Percentiles rank a stretch among this genome's conserved stretches.
Conservation (phyloP, 1,284 basidiomycete genomes). For the Leccinum subfulvum region DNA sequence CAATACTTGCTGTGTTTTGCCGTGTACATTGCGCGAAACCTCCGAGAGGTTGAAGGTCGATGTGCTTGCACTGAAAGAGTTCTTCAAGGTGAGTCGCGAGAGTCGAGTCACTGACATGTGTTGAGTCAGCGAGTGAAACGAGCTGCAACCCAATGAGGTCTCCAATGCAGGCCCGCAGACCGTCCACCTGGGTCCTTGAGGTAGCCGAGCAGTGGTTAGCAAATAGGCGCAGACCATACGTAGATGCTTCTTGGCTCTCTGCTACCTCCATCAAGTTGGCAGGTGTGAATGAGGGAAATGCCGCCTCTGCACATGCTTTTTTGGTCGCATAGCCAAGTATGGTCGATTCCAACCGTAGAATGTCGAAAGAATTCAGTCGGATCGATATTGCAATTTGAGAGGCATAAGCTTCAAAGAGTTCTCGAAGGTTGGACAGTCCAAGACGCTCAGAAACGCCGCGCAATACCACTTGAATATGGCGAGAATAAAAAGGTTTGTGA, state of each 20-base stretch:
- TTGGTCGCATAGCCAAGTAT: conserved; percentile 71
- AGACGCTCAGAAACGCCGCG: conserved; percentile 63
- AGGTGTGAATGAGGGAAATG: conserved; percentile 63
- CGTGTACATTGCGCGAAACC: conserved; percentile 42
- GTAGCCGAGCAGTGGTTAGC: conserved; percentile 63
- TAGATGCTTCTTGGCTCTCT: conserved; percentile 25
- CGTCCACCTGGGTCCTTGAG: conserved; percentile 50
- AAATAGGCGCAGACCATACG: conserved; percentile 52
- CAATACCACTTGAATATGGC: conserved; percentile 68
- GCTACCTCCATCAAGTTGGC: conserved; percentile 49
- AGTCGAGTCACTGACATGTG: conserved; percentile 13
- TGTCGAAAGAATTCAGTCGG: conserved; percentile 48
- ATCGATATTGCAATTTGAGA: conserved; percentile 74
- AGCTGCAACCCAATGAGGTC: conserved; percentile 69
- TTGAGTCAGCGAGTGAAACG: conserved; percentile 44
- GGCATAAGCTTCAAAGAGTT: conserved; percentile 79
- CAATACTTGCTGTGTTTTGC: conserved; percentile 53
- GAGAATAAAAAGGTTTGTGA: conserved; percentile 45
- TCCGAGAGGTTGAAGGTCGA: conserved; percentile 32
- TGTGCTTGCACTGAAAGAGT: conserved; percentile 37
- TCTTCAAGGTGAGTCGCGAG: conserved; percentile 35
- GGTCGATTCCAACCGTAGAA: conserved; percentile 65
- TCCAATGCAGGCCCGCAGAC: conserved; percentile 65
- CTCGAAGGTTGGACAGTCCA: conserved; percentile 63
- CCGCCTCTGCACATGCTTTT: conserved; percentile 57